Conservation (phyloP, 208 protist species). For the Trypanosoma platydactyli region DNA sequence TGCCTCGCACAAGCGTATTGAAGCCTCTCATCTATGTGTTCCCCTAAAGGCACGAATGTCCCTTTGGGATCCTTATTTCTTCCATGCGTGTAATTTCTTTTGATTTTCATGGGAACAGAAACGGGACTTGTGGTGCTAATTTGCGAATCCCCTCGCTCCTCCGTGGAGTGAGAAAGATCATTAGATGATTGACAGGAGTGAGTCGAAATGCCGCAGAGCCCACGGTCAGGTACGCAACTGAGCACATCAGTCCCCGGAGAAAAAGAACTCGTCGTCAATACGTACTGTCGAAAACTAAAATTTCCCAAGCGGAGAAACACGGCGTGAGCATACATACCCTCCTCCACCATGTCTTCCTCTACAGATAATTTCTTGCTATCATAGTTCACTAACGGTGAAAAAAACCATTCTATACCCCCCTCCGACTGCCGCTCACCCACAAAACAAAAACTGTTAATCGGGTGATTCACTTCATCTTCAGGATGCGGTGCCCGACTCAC, state of each 20-base stretch:
- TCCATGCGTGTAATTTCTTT: neutral
- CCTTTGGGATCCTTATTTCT: no score
- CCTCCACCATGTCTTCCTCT: constrained; percentile 55
- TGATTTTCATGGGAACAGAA: neutral
- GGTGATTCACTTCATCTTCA: neutral
- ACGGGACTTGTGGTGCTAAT: neutral
- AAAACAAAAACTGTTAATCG: constrained; percentile 46
- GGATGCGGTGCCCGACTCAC: neutral
- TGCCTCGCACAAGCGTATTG: no score
- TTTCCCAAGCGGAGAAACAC: constrained; percentile 53
- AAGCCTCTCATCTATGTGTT: no score
- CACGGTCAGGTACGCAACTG: neutral
- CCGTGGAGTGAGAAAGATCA: neutral
- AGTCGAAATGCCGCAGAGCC: neutral
- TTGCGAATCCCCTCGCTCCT: neutral
- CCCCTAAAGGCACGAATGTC: no score
- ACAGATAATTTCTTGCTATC: constrained; percentile 69
- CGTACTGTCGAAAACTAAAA: constrained; percentile 60
- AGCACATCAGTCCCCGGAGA: neutral
- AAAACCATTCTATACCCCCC: constrained; percentile 48
- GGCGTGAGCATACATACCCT: constrained; percentile 26
- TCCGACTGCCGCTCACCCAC: constrained; percentile 51
- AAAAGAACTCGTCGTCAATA: neutral
- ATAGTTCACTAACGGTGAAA: constrained; percentile 64
- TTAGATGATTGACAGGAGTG: neutral